A percentile compares a stretch with the other conserved stretches of the same genome.
Evolutionary conservation across 2,329 filamentous ascomycete species (phyloP).

Genomic region (Fusarium annulatum): DNA sequence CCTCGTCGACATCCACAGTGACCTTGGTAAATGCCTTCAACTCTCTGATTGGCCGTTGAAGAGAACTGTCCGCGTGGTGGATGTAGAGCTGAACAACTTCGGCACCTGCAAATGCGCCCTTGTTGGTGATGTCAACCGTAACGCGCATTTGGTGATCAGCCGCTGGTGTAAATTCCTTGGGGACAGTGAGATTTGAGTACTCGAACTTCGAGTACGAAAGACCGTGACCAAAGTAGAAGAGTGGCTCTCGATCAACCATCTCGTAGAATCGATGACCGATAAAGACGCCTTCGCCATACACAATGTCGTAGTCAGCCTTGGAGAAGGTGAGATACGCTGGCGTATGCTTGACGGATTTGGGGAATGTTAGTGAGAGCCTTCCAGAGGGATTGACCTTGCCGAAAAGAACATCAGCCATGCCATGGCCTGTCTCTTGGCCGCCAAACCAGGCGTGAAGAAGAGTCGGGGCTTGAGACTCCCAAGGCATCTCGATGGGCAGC

Average conservation of each 20-base stretch:
- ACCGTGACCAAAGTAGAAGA: slow-evolving; percentile 77
- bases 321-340: slow-evolving; percentile 76
- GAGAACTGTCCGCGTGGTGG: slow-evolving; percentile 19
- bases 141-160: slow-evolving; percentile 18
- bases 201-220: slow-evolving; percentile 76
- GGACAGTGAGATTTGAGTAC: slow-evolving; percentile 51
- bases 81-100: slow-evolving; percentile 36
- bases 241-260: slow-evolving; percentile 53
- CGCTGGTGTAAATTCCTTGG: background rate
- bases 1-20: background rate
- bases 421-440: slow-evolving; percentile 43
- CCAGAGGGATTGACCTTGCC: slow-evolving; percentile 51
- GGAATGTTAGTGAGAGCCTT: slow-evolving; percentile 75
- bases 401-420: slow-evolving; percentile 44
- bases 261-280: slow-evolving; percentile 80
- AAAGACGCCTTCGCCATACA: slow-evolving; percentile 80
- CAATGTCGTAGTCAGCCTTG: slow-evolving; percentile 70
- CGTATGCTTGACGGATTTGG: slow-evolving; percentile 70
- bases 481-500: slow-evolving; percentile 60
- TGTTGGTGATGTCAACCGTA: slow-evolving; percentile 26
- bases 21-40: slow-evolving; percentile 30
- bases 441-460: slow-evolving; percentile 45
- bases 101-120: slow-evolving; percentile 9
- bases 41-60: slow-evolving; percentile 27
- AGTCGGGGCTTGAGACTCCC: slow-evolving; percentile 48